phyloP scores from a whole-genome alignment of 805 yeast genomes.

The Starmerella lactis-condensi region DNA sequence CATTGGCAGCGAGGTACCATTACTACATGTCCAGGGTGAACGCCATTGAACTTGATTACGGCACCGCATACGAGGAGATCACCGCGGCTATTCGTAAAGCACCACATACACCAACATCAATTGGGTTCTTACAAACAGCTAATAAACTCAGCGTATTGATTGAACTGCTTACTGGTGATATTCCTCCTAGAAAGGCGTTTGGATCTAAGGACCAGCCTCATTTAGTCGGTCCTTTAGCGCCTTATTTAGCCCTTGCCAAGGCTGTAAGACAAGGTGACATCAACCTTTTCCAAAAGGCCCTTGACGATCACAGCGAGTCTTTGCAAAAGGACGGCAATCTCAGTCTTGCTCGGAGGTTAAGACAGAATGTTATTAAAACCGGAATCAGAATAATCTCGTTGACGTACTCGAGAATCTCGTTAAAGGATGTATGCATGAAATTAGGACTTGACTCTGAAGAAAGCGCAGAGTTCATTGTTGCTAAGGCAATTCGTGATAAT shows the following conservation, averaged over 20 bases:
- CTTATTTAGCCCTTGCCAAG: slow-evolving; percentile 71
- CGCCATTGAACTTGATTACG: slow-evolving; percentile 82
- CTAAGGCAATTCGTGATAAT: slow-evolving; percentile 92
- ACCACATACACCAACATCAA: slow-evolving; percentile 70
- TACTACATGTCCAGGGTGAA: slow-evolving; percentile 80
- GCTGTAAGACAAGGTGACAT: slow-evolving; percentile 90
- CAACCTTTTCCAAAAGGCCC: slow-evolving; percentile 53
- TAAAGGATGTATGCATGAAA: slow-evolving; percentile 84
- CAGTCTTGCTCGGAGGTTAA: slow-evolving; percentile 67
- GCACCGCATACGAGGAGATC: slow-evolving; percentile 73
- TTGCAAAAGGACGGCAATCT: slow-evolving; percentile 64
- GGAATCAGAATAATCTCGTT: slow-evolving; percentile 87
- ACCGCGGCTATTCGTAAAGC: slow-evolving; percentile 93
- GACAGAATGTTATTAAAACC: slow-evolving; percentile 94
- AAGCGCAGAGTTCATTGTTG: slow-evolving; percentile 89
- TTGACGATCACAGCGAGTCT: slow-evolving; percentile 39
- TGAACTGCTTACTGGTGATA: slow-evolving; percentile 88
- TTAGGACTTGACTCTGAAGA: slow-evolving; percentile 85
- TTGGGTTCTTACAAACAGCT: slow-evolving; percentile 78
- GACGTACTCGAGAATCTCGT: slow-evolving; percentile 75
- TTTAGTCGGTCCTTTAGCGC: slow-evolving; percentile 43
- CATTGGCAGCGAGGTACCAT: slow-evolving; percentile 78
- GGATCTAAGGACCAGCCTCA: slow-evolving; percentile 31
- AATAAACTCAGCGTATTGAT: slow-evolving; percentile 73
- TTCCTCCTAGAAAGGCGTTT: slow-evolving; percentile 76